phyloP scores from a whole-genome alignment of 805 yeast genomes.

The Hemisphaericaspora nanyangensis region DNA sequence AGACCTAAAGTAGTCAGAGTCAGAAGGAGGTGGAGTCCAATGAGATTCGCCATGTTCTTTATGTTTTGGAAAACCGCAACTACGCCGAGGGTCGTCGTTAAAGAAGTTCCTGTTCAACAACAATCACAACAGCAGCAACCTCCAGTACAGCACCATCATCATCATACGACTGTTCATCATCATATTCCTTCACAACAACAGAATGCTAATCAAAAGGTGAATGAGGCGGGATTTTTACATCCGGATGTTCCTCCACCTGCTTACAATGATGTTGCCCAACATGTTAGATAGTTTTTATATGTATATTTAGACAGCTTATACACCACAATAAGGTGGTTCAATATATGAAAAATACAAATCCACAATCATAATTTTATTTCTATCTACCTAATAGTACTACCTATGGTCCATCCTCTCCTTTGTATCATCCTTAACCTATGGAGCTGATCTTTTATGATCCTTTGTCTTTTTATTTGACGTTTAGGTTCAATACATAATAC shows the following conservation, averaged over 20 bases:
- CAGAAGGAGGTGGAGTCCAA: constrained; percentile 2
- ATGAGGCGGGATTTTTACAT: not conserved
- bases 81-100: not conserved
- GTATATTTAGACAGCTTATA: too few relatives aligned
- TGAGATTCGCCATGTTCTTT: constrained; percentile 6
- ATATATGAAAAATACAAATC: too few relatives aligned
- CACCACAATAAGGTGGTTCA: too few relatives aligned
- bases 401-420: too few relatives aligned
- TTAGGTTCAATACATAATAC: too few relatives aligned
- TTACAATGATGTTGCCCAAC: not conserved
- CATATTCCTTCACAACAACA: constrained; percentile 1
- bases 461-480: too few relatives aligned
- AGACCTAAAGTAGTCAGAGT: constrained; percentile 3
- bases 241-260: not conserved
- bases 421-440: too few relatives aligned
- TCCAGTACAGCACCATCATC: not conserved
- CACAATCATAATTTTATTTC: too few relatives aligned
- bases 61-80: constrained; percentile 4
- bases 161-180: constrained; percentile 2
- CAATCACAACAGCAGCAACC: not conserved
- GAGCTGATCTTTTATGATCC: too few relatives aligned
- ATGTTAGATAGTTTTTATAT: too few relatives aligned
- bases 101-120: not conserved
- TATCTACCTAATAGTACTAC: too few relatives aligned
- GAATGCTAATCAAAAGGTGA: not conserved